Percentiles rank a stretch among this genome's conserved stretches.
phyloP scores from a whole-genome alignment of 2,329 filamentous ascomycete species.

The Pseudovirgaria hyperparasitica region DNA sequence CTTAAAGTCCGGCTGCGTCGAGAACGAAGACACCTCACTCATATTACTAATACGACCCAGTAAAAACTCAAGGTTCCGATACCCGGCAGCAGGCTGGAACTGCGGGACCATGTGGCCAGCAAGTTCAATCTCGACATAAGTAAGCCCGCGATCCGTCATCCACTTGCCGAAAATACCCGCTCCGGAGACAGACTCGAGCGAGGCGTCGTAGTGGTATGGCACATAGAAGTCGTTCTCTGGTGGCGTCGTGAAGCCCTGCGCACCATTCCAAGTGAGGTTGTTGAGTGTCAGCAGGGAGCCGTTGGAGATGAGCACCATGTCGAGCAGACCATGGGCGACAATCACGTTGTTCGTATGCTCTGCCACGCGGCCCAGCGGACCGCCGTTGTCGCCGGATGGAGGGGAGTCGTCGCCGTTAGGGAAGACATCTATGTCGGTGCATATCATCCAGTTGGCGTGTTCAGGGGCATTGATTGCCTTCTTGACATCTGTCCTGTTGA shows the following conservation, averaged over 20 bases:
- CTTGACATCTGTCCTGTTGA: slow-evolving; percentile 37
- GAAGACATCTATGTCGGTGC: slow-evolving; percentile 12
- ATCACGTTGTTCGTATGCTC: slow-evolving; percentile 20
- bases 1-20: too few relatives aligned
- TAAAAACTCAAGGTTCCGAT: slow-evolving; percentile 2
- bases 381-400: slow-evolving; percentile 7
- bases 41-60: slow-evolving; percentile 1
- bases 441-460: slow-evolving; percentile 13
- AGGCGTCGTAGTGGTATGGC: slow-evolving; percentile 1
- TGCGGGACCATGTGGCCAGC: slow-evolving; percentile 2
- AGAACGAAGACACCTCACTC: slow-evolving; percentile 1
- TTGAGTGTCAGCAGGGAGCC: slow-evolving; percentile 7
- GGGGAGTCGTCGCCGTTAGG: slow-evolving; percentile 3
- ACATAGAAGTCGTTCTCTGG: slow-evolving; percentile 6
- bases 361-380: slow-evolving; percentile 14
- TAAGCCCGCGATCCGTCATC: slow-evolving; percentile 2
- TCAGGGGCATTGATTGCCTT: slow-evolving; percentile 23
- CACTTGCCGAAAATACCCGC: slow-evolving; percentile 3
- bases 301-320: slow-evolving; percentile 6
- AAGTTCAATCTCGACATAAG: slow-evolving; percentile 2
- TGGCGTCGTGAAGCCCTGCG: slow-evolving; percentile 6
- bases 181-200: slow-evolving; percentile 1
- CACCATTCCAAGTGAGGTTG: slow-evolving; percentile 9
- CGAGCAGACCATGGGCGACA: slow-evolving; percentile 6
- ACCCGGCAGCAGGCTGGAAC: slow-evolving; percentile 1